Conservation (phyloP, 169 alveolate genomes). For the Plasmodium cynomolgi region DNA sequence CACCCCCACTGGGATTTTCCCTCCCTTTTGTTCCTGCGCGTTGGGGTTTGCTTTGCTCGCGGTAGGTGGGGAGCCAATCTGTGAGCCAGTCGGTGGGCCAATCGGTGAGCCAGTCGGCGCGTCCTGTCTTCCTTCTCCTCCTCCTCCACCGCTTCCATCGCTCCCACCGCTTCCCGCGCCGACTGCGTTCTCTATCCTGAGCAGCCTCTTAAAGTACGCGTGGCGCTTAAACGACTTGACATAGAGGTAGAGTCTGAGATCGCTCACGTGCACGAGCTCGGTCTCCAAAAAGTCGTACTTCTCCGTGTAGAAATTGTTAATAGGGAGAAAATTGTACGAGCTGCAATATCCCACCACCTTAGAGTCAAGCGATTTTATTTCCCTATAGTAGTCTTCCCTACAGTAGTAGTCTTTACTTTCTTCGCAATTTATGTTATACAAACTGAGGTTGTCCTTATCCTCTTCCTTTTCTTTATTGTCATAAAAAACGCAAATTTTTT, state of each 20-base stretch:
- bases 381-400: slow-evolving; percentile 46
- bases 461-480: slow-evolving; percentile 74
- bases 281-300: slow-evolving; percentile 65
- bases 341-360: slow-evolving; percentile 62
- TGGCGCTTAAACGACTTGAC: slow-evolving; percentile 62
- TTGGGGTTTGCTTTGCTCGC: not conserved
- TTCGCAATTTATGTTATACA: slow-evolving; percentile 17
- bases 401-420: slow-evolving; percentile 14
- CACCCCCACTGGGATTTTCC: not conserved
- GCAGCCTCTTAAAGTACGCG: slow-evolving; percentile 34
- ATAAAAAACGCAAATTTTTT: slow-evolving; percentile 65
- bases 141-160: not conserved
- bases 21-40: not conserved
- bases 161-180: not conserved
- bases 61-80: not conserved
- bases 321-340: slow-evolving; percentile 53
- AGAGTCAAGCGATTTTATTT: slow-evolving; percentile 33
- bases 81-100: not conserved
- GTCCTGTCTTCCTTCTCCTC: not conserved
- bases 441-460: slow-evolving; percentile 37
- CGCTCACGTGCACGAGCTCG: slow-evolving; percentile 57
- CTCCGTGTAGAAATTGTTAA: slow-evolving; percentile 65
- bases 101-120: not conserved
- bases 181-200: slow-evolving; percentile 13
- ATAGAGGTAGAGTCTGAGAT: slow-evolving; percentile 40